A percentile compares a stretch with the other conserved stretches of the same genome.
Evolutionary conservation across 306 rosid species (phyloP).

Genomic region (Oemleria cerasiformis): DNA sequence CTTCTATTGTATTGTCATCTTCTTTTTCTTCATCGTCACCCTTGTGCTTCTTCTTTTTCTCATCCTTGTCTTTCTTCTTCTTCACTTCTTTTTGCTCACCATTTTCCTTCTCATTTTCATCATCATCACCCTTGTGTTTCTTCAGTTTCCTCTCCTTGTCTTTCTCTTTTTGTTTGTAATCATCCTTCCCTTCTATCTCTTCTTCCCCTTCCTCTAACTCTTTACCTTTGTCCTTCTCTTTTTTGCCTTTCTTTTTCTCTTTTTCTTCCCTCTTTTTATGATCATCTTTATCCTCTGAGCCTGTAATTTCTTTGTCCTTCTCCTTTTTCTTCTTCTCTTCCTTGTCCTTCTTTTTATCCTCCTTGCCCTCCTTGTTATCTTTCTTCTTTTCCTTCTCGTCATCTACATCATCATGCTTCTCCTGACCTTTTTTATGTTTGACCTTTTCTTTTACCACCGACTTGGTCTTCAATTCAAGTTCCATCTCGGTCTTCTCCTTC

Average conservation of each 20-base stretch:
- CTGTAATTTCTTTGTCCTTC: constrained; percentile 17
- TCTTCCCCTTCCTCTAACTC: constrained; percentile 10
- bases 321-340: constrained; percentile 5
- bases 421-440: constrained; percentile 26
- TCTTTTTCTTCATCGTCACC: constrained; percentile 10
- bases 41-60: constrained; percentile 5
- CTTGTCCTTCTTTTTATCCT: constrained; percentile 7
- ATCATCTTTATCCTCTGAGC: constrained; percentile 16
- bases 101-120: background rate
- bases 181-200: too few species aligned
- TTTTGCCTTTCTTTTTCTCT: background rate
- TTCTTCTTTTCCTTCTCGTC: constrained; percentile 32
- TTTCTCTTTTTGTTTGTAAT: background rate
- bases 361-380: background rate
- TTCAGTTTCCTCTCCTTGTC: constrained; percentile 12
- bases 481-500: constrained; percentile 36
- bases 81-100: constrained; percentile 1
- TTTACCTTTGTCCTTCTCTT: constrained; percentile 1
- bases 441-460: constrained; percentile 31
- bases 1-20: constrained; percentile 10
- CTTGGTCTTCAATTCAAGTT: constrained; percentile 48
- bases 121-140: constrained; percentile 9
- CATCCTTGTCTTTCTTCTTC: constrained; percentile 16
- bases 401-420: constrained; percentile 28
- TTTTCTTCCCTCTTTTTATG: constrained; percentile 10